phyloP scores from a whole-genome alignment of 768 basidiomycete genomes.

The Boletus tylopilopsis region DNA sequence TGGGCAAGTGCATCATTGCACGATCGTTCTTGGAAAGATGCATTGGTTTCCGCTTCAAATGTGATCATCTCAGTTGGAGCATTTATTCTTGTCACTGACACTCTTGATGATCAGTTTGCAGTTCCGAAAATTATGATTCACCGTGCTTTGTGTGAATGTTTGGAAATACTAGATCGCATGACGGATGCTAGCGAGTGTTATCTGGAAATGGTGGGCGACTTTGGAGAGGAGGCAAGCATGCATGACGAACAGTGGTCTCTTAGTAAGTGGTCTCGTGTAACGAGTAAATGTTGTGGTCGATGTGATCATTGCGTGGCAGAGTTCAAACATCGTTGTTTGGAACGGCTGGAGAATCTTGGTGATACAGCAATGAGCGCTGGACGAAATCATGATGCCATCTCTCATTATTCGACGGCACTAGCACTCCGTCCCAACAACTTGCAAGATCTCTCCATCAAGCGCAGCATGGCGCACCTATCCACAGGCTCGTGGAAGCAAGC shows the following conservation, averaged over 20 bases:
- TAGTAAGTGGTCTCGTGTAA: background rate
- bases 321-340: background rate
- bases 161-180: background rate
- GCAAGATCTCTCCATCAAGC: background rate
- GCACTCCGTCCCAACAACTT: background rate
- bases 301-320: background rate
- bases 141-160: background rate
- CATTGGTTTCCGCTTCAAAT: background rate
- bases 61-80: background rate
- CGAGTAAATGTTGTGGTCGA: too few species aligned
- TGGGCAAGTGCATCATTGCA: background rate
- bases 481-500: background rate
- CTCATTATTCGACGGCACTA: background rate
- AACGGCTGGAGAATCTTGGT: background rate
- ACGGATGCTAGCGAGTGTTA: background rate
- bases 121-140: background rate
- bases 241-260: background rate
- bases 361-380: background rate
- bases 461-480: background rate
- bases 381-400: background rate
- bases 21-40: background rate
- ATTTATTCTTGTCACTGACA: background rate
- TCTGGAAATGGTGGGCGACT: background rate
- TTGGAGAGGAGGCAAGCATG: background rate
- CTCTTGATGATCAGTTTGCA: background rate